Percentiles rank a stretch among this genome's conserved stretches.
phyloP scores from a whole-genome alignment of 768 basidiomycete species.

The Pleurotus giganteus region DNA sequence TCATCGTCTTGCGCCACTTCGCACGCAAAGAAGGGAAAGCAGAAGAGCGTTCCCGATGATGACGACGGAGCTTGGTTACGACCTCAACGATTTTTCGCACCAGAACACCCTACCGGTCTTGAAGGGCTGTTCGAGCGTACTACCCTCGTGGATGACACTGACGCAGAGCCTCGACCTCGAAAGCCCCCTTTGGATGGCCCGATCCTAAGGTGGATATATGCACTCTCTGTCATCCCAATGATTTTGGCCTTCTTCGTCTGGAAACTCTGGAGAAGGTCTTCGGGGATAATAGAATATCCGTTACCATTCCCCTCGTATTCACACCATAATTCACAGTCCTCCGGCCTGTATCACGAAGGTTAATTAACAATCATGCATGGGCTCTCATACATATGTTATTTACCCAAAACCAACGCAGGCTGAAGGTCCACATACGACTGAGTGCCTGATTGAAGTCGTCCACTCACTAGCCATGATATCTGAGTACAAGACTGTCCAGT shows the following conservation, averaged over 20 bases:
- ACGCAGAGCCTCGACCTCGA: not conserved
- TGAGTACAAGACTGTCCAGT: conserved; percentile 8
- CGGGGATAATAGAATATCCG: not conserved
- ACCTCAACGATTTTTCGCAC: conserved; percentile 75
- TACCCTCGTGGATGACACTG: conserved; percentile 47
- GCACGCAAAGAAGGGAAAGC: conserved; percentile 17
- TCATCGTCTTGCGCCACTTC: conserved; percentile 12
- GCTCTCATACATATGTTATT: too few relatives aligned
- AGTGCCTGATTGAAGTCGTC: not conserved
- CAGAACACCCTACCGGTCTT: conserved; percentile 74
- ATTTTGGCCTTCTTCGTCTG: not conserved
- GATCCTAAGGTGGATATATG: conserved; percentile 8
- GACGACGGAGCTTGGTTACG: conserved; percentile 54
- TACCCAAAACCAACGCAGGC: not conserved
- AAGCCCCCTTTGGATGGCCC: too few relatives aligned
- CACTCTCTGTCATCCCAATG: conserved; percentile 19
- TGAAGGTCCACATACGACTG: not conserved
- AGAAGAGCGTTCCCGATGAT: conserved; percentile 18
- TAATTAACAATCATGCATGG: not conserved
- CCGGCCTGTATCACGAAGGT: not conserved
- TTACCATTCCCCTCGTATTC: conserved; percentile 4
- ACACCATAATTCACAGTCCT: conserved; percentile 5
- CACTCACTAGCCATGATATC: not conserved
- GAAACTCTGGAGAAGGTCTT: not conserved
- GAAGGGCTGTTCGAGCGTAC: conserved; percentile 68